Conservation (phyloP, 352 stramenopile species). For the Pythium grandisporangium region DNA sequence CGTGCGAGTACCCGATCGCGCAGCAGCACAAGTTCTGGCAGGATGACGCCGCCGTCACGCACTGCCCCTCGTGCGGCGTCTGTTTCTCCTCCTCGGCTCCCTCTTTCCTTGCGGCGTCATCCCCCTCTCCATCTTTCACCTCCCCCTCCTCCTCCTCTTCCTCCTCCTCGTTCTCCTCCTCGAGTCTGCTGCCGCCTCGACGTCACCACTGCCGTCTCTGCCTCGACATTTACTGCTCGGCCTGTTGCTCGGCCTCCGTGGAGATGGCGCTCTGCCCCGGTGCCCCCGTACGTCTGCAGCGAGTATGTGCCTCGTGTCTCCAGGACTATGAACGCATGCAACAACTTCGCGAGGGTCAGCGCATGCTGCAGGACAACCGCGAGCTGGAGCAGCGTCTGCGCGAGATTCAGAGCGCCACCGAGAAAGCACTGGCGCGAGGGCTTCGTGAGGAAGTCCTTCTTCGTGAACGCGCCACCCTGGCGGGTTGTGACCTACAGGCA, state of each 20-base stretch:
- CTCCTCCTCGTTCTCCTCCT: no score
- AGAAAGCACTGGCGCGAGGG: slow-evolving; percentile 21
- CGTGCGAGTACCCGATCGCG: slow-evolving; percentile 40
- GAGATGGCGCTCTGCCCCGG: slow-evolving; percentile 55
- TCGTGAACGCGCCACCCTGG: slow-evolving; percentile 23
- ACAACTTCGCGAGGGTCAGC: slow-evolving; percentile 33
- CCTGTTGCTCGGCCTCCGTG: slow-evolving; percentile 33
- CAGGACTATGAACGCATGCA: slow-evolving; percentile 36
- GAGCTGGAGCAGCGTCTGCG: slow-evolving; percentile 45
- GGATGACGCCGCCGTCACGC: slow-evolving; percentile 25
- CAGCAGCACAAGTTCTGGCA: slow-evolving; percentile 52
- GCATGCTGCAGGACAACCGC: slow-evolving; percentile 49
- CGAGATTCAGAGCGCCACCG: slow-evolving; percentile 24
- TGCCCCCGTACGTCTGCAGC: slow-evolving; percentile 37
- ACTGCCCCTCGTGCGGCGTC: slow-evolving; percentile 38
- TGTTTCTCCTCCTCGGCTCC: no score
- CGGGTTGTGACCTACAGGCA: slow-evolving; percentile 32
- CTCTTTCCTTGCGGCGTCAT: no score
- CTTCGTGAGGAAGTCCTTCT: slow-evolving; percentile 31
- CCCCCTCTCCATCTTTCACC: no score
- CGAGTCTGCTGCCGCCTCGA: slow-evolving; percentile 18
- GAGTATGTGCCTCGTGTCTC: slow-evolving; percentile 49
- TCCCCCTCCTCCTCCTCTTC: no score
- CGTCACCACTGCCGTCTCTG: slow-evolving; percentile 71
- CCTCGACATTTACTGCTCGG: slow-evolving; percentile 58